Evolutionary conservation across 306 rosid genomes (phyloP), one percentile per base, ranked within the genome.

Genomic region (Glycine soja): DNA sequence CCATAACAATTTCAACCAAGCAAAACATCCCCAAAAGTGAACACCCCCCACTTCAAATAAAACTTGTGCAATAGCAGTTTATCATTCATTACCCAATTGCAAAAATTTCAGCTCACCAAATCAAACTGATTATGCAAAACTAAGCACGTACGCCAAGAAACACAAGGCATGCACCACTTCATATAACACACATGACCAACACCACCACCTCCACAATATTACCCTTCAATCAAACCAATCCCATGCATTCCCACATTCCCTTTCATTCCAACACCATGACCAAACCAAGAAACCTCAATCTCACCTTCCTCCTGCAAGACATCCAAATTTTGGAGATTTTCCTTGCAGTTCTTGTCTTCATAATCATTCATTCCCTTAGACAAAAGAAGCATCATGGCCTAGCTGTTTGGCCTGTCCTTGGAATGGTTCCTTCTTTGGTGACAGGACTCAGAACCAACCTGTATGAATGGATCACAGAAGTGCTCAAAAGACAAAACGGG

Each of bases 341-440:
- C 14, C 11, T 91, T 3, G 97, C 99, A 3, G 3, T 85, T 12
- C 59, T 84, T 4, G 88, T 88, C 34, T 95, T 95, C 84, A 24
- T 91, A 2, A 75, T 70, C 56, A 93, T 95, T 19, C 90, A 90
- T 58, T 90, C 95, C 2, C 16, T 95, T 5, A 85, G 97, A 47
- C 91, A 88, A 45, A 93, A 84, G 83, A 88, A 72, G 32, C 88
- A 36, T 7, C 88, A 89, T 40, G 99, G 93, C 65, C 51, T 93
- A 10, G 89, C 92, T 2, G 74, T 82, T 34, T 95, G 97, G 98
- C 99, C 98, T 0, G 43, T 93, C 12, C 75, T 95, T 47, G 98
- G 98, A 2, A 93, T 93, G 99, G 74, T 93, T 30, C 99, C 99
- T 14, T 90, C 99, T 34, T 38, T 95, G 81, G 32, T 86, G 24